Conservation (phyloP, 768 basidiomycete species). For the Hortiboletus flavorubellus region DNA sequence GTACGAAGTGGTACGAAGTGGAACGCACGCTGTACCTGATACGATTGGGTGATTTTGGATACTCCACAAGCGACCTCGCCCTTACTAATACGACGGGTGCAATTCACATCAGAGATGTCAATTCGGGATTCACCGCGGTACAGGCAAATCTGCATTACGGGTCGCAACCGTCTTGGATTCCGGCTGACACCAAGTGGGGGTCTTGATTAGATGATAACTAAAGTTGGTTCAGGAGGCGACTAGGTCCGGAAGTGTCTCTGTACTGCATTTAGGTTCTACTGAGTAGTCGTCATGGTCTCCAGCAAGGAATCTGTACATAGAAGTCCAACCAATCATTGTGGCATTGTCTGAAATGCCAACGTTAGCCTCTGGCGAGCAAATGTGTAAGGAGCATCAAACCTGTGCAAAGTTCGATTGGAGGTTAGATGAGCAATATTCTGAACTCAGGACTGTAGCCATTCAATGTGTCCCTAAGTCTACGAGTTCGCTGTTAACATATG, state of each 20-base stretch:
- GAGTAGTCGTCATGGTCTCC: slow-evolving; percentile 60
- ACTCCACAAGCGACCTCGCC: background rate
- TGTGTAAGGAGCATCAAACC: slow-evolving; percentile 40
- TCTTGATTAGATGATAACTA: background rate
- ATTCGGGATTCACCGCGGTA: background rate
- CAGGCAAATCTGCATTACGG: background rate
- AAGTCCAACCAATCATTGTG: slow-evolving; percentile 94
- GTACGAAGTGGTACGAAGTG: background rate
- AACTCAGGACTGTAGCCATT: slow-evolving; percentile 23
- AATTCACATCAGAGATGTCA: background rate
- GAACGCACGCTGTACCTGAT: background rate
- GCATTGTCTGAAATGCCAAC: slow-evolving; percentile 70
- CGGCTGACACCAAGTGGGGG: background rate
- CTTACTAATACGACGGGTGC: slow-evolving; percentile 8
- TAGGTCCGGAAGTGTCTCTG: slow-evolving; percentile 41
- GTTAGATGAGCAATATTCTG: slow-evolving; percentile 57
- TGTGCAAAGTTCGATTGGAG: slow-evolving; percentile 79
- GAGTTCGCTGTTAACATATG: background rate
- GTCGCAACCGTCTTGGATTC: background rate
- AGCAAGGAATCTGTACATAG: slow-evolving; percentile 73
- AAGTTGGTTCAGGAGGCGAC: background rate
- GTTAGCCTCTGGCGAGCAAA: background rate
- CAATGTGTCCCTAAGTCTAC: slow-evolving; percentile 35
- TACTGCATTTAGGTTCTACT: slow-evolving; percentile 72
- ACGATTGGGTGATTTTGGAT: too few species aligned